Percentiles rank a stretch among this genome's conserved stretches.
phyloP scores from a whole-genome alignment of 495 filamentous ascomycete species.

The Penicillium argentinense region DNA sequence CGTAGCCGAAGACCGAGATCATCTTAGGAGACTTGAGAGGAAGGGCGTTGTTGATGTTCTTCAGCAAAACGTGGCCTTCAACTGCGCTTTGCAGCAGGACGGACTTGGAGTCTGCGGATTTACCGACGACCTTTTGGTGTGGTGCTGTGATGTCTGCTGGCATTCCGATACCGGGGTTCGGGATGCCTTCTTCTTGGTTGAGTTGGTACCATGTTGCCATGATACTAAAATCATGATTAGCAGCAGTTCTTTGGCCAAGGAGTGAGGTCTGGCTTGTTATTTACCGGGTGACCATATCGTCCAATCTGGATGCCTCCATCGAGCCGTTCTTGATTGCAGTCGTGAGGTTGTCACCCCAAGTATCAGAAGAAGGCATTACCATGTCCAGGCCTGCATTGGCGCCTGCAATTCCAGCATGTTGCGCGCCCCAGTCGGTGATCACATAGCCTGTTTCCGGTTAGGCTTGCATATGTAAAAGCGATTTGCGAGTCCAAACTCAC shows the following conservation, averaged over 20 bases:
- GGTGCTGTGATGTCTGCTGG: slow-evolving; percentile 65
- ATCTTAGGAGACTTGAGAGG: slow-evolving; percentile 58
- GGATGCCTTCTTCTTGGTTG: slow-evolving; percentile 64
- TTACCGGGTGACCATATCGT: slow-evolving; percentile 62
- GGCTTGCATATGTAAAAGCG: too few species aligned
- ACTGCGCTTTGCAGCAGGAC: slow-evolving; percentile 55
- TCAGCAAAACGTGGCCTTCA: slow-evolving; percentile 69
- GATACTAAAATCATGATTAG: too few species aligned
- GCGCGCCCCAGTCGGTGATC: slow-evolving; percentile 58
- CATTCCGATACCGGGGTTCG: slow-evolving; percentile 57
- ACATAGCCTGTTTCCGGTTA: slow-evolving; percentile 55
- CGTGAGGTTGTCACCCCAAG: slow-evolving; percentile 47
- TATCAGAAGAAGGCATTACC: slow-evolving; percentile 51
- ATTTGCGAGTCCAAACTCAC: too few species aligned
- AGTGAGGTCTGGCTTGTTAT: background rate
- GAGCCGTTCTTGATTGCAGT: slow-evolving; percentile 54
- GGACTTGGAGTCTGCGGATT: slow-evolving; percentile 48
- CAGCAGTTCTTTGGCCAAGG: too few species aligned
- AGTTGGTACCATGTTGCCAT: slow-evolving; percentile 86
- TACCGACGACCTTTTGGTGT: slow-evolving; percentile 59
- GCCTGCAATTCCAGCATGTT: slow-evolving; percentile 54
- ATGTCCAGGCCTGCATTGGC: slow-evolving; percentile 61
- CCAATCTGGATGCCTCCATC: slow-evolving; percentile 42
- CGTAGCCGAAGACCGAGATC: slow-evolving; percentile 69
- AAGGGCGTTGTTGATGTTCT: slow-evolving; percentile 63